Evolutionary conservation across 352 stramenopile species (phyloP), one percentile per base, ranked within the genome.

Genomic region (Pythium folliculosum): DNA sequence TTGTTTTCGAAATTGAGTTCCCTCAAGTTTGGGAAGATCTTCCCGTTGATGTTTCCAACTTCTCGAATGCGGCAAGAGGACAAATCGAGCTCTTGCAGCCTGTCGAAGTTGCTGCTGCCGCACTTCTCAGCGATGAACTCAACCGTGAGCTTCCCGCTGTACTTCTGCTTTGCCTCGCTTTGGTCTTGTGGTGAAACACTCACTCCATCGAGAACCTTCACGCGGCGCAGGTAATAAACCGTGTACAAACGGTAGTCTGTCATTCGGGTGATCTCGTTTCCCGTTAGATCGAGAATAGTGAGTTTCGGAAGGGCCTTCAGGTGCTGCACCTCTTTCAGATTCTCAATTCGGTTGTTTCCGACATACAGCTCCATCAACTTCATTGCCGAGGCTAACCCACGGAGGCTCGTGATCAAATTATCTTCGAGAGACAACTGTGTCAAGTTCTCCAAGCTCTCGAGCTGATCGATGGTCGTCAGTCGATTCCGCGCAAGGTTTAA

Each of bases 321-420:
- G 43, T 94, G 77, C 60, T 94, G 88, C 6, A 95, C 71, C 43
- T 92, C 84, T 35, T 90, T 94, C 17, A 97, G 32, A 12, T 79
- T 78, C n/a, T 88, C 81, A 40, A 97, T 86, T 19, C 78, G 69
- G 58, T 97, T 97, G 61, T 88, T 89, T 8, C 88, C 84, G n/a
- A 95, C 73, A 67, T 97, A 97, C 0, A 97, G 64, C 55, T 97
- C 89, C 87, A 95, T 93, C 10, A 96, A 67, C 49, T 89, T 91
- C 51, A 79, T 57, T 1, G 89, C 78, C 0, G 77, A 73, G 0
- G 76, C 73, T 6, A 97, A 67, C 0, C 86, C 86, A 10, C 77
- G 70, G 9, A 97, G 70, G 47, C 82, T 90, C 14, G 77, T 79
- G 43, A 97, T 95, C 19, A 83, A 69, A 53, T 97, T 96, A 50